These are phyloP conservation scores for Volvox reticuliferus DNA, from an alignment of 139 green algal genomes.

Conservation along the genomic window DNA sequence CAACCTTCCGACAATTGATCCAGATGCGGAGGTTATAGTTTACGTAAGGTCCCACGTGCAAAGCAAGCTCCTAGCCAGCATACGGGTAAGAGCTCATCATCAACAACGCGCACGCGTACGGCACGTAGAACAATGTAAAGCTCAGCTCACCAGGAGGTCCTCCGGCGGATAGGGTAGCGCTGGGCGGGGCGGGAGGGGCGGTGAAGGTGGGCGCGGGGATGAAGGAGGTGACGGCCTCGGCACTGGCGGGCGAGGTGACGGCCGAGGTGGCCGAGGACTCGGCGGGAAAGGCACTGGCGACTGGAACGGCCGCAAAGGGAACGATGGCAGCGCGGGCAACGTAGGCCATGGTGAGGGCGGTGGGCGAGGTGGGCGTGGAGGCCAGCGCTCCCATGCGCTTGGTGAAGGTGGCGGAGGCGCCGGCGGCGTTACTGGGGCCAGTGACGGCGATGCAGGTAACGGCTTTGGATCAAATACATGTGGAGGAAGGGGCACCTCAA, in stretches of 20 bases:
- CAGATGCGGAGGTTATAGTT: not conserved
- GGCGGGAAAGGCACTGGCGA: not conserved
- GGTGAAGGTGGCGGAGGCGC: no score
- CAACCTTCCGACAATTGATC: no score
- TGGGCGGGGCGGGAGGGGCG: not conserved
- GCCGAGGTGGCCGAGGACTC: not conserved
- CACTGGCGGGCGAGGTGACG: not conserved
- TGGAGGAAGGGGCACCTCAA: not conserved
- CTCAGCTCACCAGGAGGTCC: conserved; percentile 4
- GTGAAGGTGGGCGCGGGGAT: not conserved
- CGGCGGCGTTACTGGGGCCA: not conserved
- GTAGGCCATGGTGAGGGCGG: not conserved
- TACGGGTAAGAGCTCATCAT: not conserved
- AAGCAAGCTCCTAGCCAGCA: not conserved
- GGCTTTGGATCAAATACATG: not conserved
- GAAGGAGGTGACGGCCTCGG: not conserved
- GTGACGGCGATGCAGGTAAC: not conserved
- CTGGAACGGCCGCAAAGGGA: not conserved
- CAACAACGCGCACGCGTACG: not conserved
- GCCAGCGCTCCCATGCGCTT: not conserved
- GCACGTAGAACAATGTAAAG: not conserved
- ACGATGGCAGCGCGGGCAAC: not conserved
- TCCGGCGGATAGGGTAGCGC: not conserved
- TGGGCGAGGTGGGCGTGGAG: not conserved
- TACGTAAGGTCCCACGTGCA: not conserved